These are phyloP conservation scores for Lippia alba DNA, from an alignment of 305 asterid genomes.

Conservation along the genomic window DNA sequence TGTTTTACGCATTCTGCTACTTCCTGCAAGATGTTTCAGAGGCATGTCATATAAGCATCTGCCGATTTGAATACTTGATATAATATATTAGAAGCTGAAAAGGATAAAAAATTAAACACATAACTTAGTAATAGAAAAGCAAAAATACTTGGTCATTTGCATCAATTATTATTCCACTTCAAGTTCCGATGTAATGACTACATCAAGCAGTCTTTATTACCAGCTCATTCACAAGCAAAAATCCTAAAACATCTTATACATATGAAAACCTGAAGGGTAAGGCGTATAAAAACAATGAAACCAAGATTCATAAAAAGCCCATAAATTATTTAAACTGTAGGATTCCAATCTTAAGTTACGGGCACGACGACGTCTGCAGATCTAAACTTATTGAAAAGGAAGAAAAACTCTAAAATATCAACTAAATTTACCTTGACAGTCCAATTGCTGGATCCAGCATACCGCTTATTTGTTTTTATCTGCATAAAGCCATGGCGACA, in stretches of 20 bases:
- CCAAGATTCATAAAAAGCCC: no score
- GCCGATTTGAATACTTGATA: neutral
- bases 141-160: slow-evolving; percentile 9
- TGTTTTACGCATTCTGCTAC: slow-evolving; percentile 83
- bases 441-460: slow-evolving; percentile 90
- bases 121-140: no score
- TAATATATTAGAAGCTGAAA: neutral
- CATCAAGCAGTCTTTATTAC: no score
- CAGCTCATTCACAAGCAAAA: neutral
- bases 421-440: slow-evolving; percentile 63
- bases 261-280: neutral
- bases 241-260: neutral
- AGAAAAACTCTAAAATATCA: neutral
- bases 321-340: no score
- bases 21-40: slow-evolving; percentile 59
- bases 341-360: no score
- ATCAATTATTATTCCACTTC: slow-evolving; percentile 4
- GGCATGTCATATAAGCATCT: slow-evolving; percentile 26
- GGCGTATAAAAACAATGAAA: no score
- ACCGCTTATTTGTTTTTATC: slow-evolving; percentile 82
- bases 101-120: neutral
- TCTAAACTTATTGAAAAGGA: slow-evolving; percentile 6
- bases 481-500: slow-evolving; percentile 42
- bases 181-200: neutral
- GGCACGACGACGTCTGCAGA: neutral